These are phyloP conservation scores for Staphylotrichum longicolle DNA, from an alignment of 495 filamentous ascomycete genomes.

Conservation along the genomic window DNA sequence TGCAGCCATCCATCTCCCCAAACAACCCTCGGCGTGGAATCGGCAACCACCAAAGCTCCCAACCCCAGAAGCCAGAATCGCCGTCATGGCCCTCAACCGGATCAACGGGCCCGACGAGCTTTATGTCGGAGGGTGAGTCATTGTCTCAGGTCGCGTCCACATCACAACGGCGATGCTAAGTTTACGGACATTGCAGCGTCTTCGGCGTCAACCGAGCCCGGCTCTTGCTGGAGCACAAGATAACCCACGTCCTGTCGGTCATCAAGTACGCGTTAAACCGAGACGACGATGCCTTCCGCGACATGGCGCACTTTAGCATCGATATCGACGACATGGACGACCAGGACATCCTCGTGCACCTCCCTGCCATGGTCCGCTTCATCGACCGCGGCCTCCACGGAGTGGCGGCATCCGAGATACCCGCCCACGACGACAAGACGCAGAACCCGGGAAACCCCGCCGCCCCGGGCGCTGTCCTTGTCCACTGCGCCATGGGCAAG, in stretches of 20 bases:
- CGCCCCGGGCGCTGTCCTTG: conserved; percentile 40
- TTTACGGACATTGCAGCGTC: conserved; percentile 55
- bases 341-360: conserved; percentile 78
- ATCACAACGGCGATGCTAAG: neutral
- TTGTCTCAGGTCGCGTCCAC: neutral
- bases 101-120: conserved; percentile 71
- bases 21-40: neutral
- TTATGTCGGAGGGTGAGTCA: conserved; percentile 77
- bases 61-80: neutral
- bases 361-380: conserved; percentile 72
- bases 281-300: conserved; percentile 39
- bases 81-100: conserved; percentile 38
- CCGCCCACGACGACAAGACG: conserved; percentile 8
- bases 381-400: conserved; percentile 68
- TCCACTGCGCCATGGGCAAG: conserved; percentile 88
- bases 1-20: too few species aligned
- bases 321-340: conserved; percentile 86
- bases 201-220: conserved; percentile 69
- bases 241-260: conserved; percentile 91
- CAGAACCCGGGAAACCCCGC: neutral
- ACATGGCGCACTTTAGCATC: conserved; percentile 70
- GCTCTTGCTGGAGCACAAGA: conserved; percentile 64
- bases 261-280: conserved; percentile 42
- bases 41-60: too few species aligned
- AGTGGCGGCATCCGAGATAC: neutral